A percentile compares a stretch with the other conserved stretches of the same genome.
Evolutionary conservation across 192 early-diverging fungal species (phyloP).

Genomic region (Coemansia sp.): DNA sequence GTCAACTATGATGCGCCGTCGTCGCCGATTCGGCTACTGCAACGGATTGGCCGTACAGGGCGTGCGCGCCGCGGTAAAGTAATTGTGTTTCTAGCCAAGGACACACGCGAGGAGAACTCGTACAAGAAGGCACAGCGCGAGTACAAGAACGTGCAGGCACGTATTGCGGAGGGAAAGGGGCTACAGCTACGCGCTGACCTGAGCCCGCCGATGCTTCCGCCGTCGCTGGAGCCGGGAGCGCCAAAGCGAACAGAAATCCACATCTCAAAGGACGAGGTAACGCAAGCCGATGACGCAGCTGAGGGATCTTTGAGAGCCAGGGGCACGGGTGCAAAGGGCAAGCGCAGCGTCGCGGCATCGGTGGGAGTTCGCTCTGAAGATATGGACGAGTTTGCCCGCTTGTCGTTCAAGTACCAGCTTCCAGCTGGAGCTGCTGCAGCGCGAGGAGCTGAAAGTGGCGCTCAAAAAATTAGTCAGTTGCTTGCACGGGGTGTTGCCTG

Average conservation of each 20-base stretch:
- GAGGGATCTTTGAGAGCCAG: not conserved
- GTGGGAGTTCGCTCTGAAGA: constrained; percentile 25
- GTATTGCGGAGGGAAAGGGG: constrained; percentile 44
- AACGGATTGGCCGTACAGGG: constrained; percentile 55
- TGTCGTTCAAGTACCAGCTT: constrained; percentile 36
- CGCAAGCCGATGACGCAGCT: not conserved
- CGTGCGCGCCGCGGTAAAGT: constrained; percentile 52
- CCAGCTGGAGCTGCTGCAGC: not conserved
- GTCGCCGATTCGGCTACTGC: constrained; percentile 52
- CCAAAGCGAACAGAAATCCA: constrained; percentile 28
- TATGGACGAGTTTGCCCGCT: constrained; percentile 20
- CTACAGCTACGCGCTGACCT: constrained; percentile 36
- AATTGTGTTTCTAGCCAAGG: constrained; percentile 51
- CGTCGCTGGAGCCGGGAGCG: constrained; percentile 25
- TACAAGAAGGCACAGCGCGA: constrained; percentile 54
- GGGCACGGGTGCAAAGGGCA: constrained; percentile 7
- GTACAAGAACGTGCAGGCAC: constrained; percentile 49
- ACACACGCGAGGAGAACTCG: constrained; percentile 49
- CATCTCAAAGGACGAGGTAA: constrained; percentile 33
- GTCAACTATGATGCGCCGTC: constrained; percentile 75
- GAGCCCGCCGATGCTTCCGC: constrained; percentile 53
- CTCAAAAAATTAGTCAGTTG: constrained; percentile 14
- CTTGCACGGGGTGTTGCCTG: constrained; percentile 38
- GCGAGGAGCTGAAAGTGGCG: constrained; percentile 1
- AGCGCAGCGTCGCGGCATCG: not conserved